These are phyloP conservation scores for Artemisia annua DNA, from an alignment of 129 eudicot species.

Conservation along the genomic window DNA sequence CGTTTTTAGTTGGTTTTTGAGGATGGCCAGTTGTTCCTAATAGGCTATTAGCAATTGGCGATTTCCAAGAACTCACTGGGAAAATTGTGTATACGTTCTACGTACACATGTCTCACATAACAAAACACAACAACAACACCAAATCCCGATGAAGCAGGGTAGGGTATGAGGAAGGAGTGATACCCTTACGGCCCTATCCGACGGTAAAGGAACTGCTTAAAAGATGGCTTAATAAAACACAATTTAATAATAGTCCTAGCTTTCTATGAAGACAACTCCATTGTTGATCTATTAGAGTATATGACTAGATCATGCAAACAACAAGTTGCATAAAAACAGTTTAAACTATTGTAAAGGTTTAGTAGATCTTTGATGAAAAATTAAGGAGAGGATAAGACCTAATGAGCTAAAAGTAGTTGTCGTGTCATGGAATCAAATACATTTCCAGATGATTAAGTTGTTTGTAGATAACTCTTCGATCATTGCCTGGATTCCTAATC, in stretches of 20 bases:
- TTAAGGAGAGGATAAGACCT: constrained; percentile 12
- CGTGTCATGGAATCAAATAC: constrained; percentile 29
- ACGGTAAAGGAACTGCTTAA: no score
- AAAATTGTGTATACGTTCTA: no score
- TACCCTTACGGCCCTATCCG: no score
- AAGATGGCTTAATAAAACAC: no score
- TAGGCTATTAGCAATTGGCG: no score
- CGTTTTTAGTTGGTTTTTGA: no score
- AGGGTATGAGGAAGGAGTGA: no score
- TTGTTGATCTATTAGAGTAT: background rate
- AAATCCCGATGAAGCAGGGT: no score
- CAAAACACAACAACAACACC: no score
- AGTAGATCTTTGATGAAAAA: background rate
- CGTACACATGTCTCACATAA: no score
- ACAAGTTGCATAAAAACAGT: background rate
- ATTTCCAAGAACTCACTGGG: no score
- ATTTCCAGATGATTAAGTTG: constrained; percentile 22
- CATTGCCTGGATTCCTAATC: constrained; percentile 25
- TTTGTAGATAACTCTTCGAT: constrained; percentile 22
- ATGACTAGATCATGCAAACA: background rate
- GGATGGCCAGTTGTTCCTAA: no score
- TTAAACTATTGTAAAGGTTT: background rate
- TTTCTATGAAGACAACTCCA: background rate
- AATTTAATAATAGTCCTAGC: background rate
- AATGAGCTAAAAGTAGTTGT: constrained; percentile 39